phyloP scores from a whole-genome alignment of 805 yeast genomes.

The Ogataea wickerhamii region DNA sequence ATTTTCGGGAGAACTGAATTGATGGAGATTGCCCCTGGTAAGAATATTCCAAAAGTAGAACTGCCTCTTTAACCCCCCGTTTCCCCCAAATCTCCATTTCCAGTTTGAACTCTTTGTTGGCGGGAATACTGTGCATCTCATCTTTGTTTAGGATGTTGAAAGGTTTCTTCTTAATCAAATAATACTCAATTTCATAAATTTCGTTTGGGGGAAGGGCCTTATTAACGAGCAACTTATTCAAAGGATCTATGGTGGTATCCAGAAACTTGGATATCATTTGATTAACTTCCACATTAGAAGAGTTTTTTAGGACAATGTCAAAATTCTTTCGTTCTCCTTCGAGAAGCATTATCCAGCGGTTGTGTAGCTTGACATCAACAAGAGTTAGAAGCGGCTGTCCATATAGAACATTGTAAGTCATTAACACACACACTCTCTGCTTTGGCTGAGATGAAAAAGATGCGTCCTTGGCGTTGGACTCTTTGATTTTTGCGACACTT shows the following conservation, averaged over 20 bases:
- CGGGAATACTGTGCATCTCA: conserved; percentile 38
- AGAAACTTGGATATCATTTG: conserved; percentile 57
- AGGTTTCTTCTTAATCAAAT: conserved; percentile 54
- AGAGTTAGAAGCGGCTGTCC: conserved; percentile 61
- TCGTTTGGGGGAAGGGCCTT: conserved; percentile 55
- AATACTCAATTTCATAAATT: conserved; percentile 71
- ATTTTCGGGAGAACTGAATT: conserved; percentile 43
- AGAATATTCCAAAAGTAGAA: conserved; percentile 64
- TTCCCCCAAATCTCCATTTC: conserved; percentile 65
- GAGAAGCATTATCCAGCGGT: conserved; percentile 68
- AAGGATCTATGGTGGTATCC: conserved; percentile 70
- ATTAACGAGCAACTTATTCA: conserved; percentile 49
- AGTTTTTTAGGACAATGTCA: conserved; percentile 51
- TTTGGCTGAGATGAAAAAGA: not conserved
- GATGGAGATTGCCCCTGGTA: conserved; percentile 28
- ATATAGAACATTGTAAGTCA: conserved; percentile 29
- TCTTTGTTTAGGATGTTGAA: conserved; percentile 49
- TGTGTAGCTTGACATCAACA: conserved; percentile 49
- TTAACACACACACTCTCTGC: conserved; percentile 16
- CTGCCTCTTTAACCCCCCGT: conserved; percentile 65
- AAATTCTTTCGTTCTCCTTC: conserved; percentile 69
- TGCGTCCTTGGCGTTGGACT: conserved; percentile 6
- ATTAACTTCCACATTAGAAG: conserved; percentile 53
- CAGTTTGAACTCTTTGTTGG: conserved; percentile 39
- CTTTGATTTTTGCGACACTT: conserved; percentile 7